Evolutionary conservation across 164 flowering plant species (phyloP).

Genomic region (Protea cynaroides): DNA sequence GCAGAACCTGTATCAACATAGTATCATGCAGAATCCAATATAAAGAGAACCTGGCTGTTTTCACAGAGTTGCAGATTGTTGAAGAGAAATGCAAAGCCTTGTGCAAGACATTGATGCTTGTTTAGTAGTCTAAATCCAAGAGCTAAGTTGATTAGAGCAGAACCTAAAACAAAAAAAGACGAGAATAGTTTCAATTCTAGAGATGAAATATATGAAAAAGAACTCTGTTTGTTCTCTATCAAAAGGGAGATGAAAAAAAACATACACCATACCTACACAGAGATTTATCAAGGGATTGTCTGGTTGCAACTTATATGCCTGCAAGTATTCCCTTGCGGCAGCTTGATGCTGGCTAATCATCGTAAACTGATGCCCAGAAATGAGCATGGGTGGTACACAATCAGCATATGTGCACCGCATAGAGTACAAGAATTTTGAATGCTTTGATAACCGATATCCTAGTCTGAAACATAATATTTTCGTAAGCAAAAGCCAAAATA

Average conservation of each 20-base stretch:
- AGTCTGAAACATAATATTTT: conserved; percentile 22
- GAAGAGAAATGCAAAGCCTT: conserved; percentile 80
- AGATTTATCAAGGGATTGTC: conserved; percentile 78
- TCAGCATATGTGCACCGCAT: conserved; percentile 47
- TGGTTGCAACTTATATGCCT: conserved; percentile 79
- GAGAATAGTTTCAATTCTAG: neutral
- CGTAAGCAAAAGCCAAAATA: neutral
- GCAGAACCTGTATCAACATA: neutral
- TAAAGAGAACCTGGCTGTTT: conserved; percentile 56
- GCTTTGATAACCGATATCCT: conserved; percentile 44
- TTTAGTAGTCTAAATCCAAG: conserved; percentile 76
- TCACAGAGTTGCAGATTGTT: conserved; percentile 52
- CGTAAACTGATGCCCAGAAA: conserved; percentile 70
- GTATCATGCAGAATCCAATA: neutral
- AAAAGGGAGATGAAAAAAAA: neutral
- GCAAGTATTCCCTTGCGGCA: conserved; percentile 80
- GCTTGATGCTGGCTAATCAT: conserved; percentile 65
- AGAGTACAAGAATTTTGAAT: conserved; percentile 50
- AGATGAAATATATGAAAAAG: neutral
- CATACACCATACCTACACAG: conserved; percentile 59
- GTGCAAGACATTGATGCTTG: conserved; percentile 66
- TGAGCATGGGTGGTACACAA: conserved; percentile 63
- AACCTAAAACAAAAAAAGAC: conserved; percentile 34
- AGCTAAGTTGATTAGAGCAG: conserved; percentile 74
- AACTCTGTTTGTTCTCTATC: neutral